phyloP scores from a whole-genome alignment of 352 stramenopile genomes.

The Phytophthora europaea region DNA sequence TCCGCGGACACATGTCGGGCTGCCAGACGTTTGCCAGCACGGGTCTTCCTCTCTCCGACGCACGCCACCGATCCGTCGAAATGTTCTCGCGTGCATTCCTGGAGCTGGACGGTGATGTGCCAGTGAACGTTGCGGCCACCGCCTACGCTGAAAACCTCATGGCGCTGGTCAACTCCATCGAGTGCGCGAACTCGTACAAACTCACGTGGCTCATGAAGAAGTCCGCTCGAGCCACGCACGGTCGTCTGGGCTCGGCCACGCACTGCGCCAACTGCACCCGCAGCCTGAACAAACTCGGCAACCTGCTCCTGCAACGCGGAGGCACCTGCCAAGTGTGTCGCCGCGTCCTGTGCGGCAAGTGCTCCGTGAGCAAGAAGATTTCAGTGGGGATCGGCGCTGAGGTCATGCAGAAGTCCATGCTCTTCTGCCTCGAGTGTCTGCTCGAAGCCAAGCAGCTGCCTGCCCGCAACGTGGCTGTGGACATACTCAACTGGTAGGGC shows the following conservation, averaged over 20 bases:
- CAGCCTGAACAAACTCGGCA: constrained; percentile 46
- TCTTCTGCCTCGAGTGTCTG: constrained; percentile 51
- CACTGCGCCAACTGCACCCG: constrained; percentile 42
- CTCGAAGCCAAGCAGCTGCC: constrained; percentile 50
- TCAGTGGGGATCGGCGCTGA: constrained; percentile 32
- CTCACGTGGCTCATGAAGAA: constrained; percentile 48
- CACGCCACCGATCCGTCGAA: constrained; percentile 31
- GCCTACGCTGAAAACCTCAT: constrained; percentile 31
- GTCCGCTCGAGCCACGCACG: constrained; percentile 5
- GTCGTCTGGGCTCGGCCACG: constrained; percentile 16
- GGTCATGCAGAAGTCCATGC: constrained; percentile 37
- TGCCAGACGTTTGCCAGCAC: constrained; percentile 43
- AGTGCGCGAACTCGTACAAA: constrained; percentile 45
- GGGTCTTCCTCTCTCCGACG: constrained; percentile 19
- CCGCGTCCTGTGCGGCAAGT: constrained; percentile 41
- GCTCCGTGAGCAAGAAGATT: constrained; percentile 48
- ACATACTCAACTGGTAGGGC: constrained; percentile 37
- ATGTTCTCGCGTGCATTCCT: constrained; percentile 44
- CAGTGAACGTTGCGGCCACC: constrained; percentile 23
- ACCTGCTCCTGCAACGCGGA: constrained; percentile 29
- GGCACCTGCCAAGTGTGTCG: constrained; percentile 44
- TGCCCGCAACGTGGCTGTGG: constrained; percentile 22
- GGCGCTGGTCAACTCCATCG: constrained; percentile 38
- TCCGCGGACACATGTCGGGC: constrained; percentile 36
- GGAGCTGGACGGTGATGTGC: constrained; percentile 36